These are phyloP conservation scores for Marvania coccoides DNA, from an alignment of 139 green algal genomes.

Conservation along the genomic window DNA sequence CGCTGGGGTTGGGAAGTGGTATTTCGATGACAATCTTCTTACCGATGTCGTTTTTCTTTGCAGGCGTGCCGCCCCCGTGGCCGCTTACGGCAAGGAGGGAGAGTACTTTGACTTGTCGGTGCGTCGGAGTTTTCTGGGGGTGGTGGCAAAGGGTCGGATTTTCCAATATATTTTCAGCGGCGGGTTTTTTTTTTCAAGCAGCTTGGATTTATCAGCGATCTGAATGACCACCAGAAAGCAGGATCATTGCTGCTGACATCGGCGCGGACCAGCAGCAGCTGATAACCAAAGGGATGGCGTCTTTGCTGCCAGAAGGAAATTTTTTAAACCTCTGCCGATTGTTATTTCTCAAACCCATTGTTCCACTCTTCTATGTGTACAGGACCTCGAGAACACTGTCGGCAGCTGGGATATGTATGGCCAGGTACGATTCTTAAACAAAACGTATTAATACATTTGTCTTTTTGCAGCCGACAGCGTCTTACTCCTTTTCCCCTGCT, in stretches of 20 bases:
- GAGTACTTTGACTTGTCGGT: constrained; percentile 76
- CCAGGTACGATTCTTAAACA: neutral
- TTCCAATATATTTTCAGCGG: too few relatives aligned
- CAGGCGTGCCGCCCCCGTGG: constrained; percentile 48
- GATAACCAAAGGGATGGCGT: too few relatives aligned
- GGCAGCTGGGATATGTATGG: constrained; percentile 81
- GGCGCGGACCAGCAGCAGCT: too few relatives aligned
- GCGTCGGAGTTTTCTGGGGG: too few relatives aligned
- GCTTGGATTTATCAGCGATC: too few relatives aligned
- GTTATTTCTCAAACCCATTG: neutral
- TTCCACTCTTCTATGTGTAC: neutral
- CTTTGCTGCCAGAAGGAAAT: too few relatives aligned
- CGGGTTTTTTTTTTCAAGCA: too few relatives aligned
- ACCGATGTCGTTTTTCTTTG: neutral
- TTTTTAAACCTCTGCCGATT: too few relatives aligned
- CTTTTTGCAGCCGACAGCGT: neutral
- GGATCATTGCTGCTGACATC: too few relatives aligned
- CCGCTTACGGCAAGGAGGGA: constrained; percentile 81
- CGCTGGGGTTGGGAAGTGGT: too few relatives aligned
- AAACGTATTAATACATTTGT: neutral
- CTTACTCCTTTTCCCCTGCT: neutral
- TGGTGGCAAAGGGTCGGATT: too few relatives aligned
- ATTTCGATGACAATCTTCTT: neutral
- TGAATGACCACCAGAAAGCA: too few relatives aligned
- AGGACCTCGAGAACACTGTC: constrained; percentile 90